A percentile compares a stretch with the other conserved stretches of the same genome.
These are phyloP conservation scores for Ophiocordyceps camponoti-saundersi DNA, from an alignment of 2,329 filamentous ascomycete species.

Conservation along the genomic window DNA sequence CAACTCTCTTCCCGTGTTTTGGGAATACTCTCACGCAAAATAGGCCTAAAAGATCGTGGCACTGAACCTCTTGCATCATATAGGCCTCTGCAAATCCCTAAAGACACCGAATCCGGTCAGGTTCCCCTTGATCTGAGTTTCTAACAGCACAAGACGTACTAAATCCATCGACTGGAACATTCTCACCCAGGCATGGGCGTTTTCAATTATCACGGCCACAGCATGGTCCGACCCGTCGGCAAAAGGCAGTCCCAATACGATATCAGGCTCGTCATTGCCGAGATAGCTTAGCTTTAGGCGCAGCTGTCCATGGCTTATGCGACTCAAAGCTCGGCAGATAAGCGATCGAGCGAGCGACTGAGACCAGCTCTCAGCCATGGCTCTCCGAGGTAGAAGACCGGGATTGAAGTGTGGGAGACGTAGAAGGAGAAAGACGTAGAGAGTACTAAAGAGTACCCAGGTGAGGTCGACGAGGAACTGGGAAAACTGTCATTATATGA, in stretches of 20 bases:
- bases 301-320: slow-evolving; percentile 1
- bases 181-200: slow-evolving; percentile 3
- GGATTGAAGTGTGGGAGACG: background rate
- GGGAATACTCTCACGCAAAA: slow-evolving; percentile 1
- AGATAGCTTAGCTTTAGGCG: slow-evolving; percentile 1
- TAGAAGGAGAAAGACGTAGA: background rate
- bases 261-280: background rate
- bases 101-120: background rate
- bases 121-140: background rate
- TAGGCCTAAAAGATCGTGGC: slow-evolving; percentile 2
- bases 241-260: background rate
- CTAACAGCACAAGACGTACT: background rate
- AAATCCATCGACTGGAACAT: slow-evolving; percentile 3
- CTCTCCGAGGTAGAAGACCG: background rate
- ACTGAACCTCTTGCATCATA: slow-evolving; percentile 3
- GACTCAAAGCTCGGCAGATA: slow-evolving; percentile 1
- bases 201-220: slow-evolving; percentile 1
- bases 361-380: slow-evolving; percentile 4
- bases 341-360: slow-evolving; percentile 2
- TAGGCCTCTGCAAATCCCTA: slow-evolving; percentile 5
- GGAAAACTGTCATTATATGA: no score
- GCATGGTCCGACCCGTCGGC: background rate
- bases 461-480: no score
- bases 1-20: background rate
- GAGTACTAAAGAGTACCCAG: no score